These are phyloP conservation scores for Geranium rotundifolium DNA, from an alignment of 345 rosid species.

Conservation along the genomic window DNA sequence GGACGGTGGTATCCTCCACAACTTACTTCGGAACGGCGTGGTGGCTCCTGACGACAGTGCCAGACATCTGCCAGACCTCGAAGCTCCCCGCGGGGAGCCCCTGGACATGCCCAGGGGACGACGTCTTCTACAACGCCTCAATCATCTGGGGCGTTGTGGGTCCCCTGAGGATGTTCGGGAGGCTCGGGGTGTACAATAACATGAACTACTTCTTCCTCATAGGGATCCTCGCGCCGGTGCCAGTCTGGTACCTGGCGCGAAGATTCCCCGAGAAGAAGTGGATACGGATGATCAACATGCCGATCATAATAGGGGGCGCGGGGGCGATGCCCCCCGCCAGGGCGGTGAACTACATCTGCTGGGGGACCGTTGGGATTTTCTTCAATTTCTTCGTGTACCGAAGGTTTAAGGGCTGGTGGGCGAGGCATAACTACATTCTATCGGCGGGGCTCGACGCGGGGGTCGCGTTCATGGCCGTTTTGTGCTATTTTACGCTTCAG, in stretches of 20 bases:
- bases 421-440: slow-evolving; percentile 32
- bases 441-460: slow-evolving; percentile 50
- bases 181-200: slow-evolving; percentile 25
- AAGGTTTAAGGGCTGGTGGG: slow-evolving; percentile 43
- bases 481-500: slow-evolving; percentile 28
- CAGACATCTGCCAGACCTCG: slow-evolving; percentile 23
- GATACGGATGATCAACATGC: slow-evolving; percentile 32
- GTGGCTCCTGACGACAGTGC: slow-evolving; percentile 40
- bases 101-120: slow-evolving; percentile 43
- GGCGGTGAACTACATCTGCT: slow-evolving; percentile 24
- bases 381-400: slow-evolving; percentile 24
- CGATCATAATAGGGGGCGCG: slow-evolving; percentile 24
- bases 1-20: slow-evolving; percentile 30
- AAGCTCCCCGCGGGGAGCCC: slow-evolving; percentile 34
- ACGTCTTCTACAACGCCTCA: slow-evolving; percentile 43
- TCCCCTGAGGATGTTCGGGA: slow-evolving; percentile 36
- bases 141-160: slow-evolving; percentile 54
- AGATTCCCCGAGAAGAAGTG: slow-evolving; percentile 28
- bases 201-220: slow-evolving; percentile 52
- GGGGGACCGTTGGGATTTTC: slow-evolving; percentile 26
- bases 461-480: slow-evolving; percentile 37
- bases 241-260: slow-evolving; percentile 29
- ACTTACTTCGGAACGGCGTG: slow-evolving; percentile 38
- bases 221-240: slow-evolving; percentile 32
- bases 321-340: slow-evolving; percentile 21